Conservation (phyloP, 1,284 basidiomycete species). For the Microbotryum lychnidis-dioicae region DNA sequence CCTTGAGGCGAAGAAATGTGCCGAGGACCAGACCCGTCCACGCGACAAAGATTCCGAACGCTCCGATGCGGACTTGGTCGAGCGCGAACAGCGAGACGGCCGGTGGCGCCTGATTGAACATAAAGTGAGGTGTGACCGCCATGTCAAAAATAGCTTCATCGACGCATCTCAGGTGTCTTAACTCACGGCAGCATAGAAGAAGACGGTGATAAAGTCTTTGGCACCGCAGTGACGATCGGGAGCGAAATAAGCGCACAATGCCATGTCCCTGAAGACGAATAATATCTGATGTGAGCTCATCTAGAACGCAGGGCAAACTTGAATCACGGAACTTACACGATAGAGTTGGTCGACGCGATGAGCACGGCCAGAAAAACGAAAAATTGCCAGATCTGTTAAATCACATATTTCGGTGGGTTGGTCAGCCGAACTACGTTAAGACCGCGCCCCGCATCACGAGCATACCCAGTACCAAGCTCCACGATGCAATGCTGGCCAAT, state of each 20-base stretch:
- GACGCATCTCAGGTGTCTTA: slow-evolving; percentile 33
- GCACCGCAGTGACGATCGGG: no score
- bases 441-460: slow-evolving; percentile 34
- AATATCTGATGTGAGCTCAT: no score
- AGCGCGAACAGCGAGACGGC: slow-evolving; percentile 69
- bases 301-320: no score
- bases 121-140: slow-evolving; percentile 11
- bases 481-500: slow-evolving; percentile 56
- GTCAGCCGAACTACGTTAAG: no score
- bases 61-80: slow-evolving; percentile 57
- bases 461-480: slow-evolving; percentile 38
- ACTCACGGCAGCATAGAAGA: slow-evolving; percentile 42
- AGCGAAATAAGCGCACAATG: slow-evolving; percentile 42
- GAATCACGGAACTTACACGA: no score
- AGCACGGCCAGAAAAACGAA: no score
- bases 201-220: slow-evolving; percentile 16
- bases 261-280: slow-evolving; percentile 43
- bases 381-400: no score
- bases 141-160: slow-evolving; percentile 46
- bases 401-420: no score
- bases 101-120: slow-evolving; percentile 53
- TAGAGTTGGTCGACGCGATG: no score
- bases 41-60: slow-evolving; percentile 50
- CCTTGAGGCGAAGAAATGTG: slow-evolving; percentile 9
- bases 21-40: slow-evolving; percentile 30